Evolutionary conservation across 495 filamentous ascomycete genomes (phyloP), one percentile per base, ranked within the genome.

Genomic region (Chaetomidium leptoderma): DNA sequence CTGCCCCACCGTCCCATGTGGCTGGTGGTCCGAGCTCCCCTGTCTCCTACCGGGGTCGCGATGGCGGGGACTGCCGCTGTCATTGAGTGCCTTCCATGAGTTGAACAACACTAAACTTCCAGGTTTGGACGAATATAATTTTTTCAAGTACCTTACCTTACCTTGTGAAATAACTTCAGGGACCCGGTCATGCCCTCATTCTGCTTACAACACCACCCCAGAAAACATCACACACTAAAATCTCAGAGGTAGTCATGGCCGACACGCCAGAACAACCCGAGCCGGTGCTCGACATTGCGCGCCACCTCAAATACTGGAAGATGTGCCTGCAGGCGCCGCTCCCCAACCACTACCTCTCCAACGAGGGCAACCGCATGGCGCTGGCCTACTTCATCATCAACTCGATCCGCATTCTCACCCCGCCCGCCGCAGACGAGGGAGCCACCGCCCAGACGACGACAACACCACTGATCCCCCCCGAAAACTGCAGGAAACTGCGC

Each of bases 281-380:
- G 44, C 73, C 80, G 39, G 64, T 69, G 26, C 82, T 93, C 67
- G 81, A 90, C 67, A 84, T 82, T 49, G 78, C 82, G 26, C 83
- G 79, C 44, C 93, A 98, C 71, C 77, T 92, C 66, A 90, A 86
- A 67, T 98, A 96, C 79, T 97, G 92, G 86, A 83, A 90, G 59
- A 85, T 91, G 67, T 96, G 91, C 62, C 81, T 92, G 42, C 90
- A 87, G 64, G 86, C 90, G 35, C 78, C 84, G 46, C 84, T 98
- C 5, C 93, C 93, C 1, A 77, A 80, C 51, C 78, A 82, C 58
- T 97, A 97, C 76, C 90, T 85, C 40, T 79, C 82, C 65, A 92
- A 86, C 68, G 93, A 98, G 72, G 88, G 87, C 52, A 91, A 88
- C 70, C 91, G 93, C 61, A 86, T 97, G 71, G 87, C 86, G 2